phyloP scores from a whole-genome alignment of 345 rosid species.

The Camelina hispida region DNA sequence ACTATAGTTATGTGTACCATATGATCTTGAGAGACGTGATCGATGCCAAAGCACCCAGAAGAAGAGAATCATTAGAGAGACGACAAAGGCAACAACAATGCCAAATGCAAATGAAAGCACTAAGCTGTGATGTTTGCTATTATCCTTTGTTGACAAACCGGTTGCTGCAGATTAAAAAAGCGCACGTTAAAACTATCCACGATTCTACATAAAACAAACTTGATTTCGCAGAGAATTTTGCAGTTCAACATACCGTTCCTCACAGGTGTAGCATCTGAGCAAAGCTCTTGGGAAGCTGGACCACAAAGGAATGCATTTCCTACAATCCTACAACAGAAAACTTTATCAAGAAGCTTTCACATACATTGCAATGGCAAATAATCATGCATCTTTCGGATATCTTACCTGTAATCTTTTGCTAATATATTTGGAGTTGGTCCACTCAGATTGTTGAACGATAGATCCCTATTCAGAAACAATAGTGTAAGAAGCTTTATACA shows the following conservation, averaged over 20 bases:
- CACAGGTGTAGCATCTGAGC: conserved; percentile 60
- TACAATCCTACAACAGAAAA: conserved; percentile 49
- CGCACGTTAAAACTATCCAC: conserved; percentile 7
- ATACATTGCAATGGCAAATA: neutral
- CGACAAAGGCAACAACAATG: conserved; percentile 66
- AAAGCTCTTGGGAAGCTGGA: conserved; percentile 55
- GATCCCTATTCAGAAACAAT: conserved; percentile 59
- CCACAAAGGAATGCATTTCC: conserved; percentile 84
- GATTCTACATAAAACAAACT: conserved; percentile 9
- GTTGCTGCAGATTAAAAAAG: conserved; percentile 50
- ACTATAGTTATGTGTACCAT: conserved; percentile 53
- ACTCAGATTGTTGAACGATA: conserved; percentile 89
- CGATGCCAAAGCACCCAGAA: conserved; percentile 85
- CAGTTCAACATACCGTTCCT: conserved; percentile 57
- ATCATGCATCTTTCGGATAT: neutral
- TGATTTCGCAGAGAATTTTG: neutral
- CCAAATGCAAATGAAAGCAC: conserved; percentile 71
- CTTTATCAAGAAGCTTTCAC: conserved; percentile 13
- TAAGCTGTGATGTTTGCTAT: conserved; percentile 59
- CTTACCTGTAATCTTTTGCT: conserved; percentile 87
- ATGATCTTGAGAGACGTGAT: conserved; percentile 63
- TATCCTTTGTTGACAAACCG: conserved; percentile 45
- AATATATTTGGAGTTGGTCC: conserved; percentile 85
- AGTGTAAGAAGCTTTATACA: neutral
- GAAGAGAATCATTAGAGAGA: conserved; percentile 67